Base-by-base conservation (phyloP, 257 asterid genomes). In the Galeopsis tetrahit region DNA sequence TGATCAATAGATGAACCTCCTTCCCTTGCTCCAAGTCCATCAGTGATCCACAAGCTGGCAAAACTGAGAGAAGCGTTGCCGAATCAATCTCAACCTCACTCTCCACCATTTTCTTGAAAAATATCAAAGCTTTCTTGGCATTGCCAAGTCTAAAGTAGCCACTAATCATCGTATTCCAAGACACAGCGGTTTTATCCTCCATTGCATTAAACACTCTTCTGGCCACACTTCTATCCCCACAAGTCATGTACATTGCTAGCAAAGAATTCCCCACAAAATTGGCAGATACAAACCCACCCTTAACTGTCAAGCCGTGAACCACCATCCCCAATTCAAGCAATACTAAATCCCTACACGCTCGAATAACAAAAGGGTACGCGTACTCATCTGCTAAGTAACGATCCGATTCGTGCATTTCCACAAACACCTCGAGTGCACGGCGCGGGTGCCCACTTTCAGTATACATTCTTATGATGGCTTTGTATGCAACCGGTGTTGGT, bases 131-230 rank as follows among this genome's bases (percentile, higher is more conserved):
- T 83, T 88, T 96, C 59, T 73, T 75, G 11, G 89, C 84, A 60
- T 72, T 76, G 63, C 60, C 85, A 66, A 82, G 84, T 62, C 96
- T 73, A 66, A 78, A 82, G 77, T 71, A 82, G 49, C 98, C 98
- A 79, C 98, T 86, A 55, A 89, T 89, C 98, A 93, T 89, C 34
- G 96, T 91, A 78, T 93, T 93, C 98, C 98, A 93, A 9, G 98
- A 85, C 43, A 91, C 96, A 31, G 72, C 73, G 2, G 75, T 86
- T 70, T 74, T 77, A 57, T 72, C 91, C 82, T 52, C 48, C 96
- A 89, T 87, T 6, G 76, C 81, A 34, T 67, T 77, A 79, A 93
- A 93, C 68, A 91, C 90, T 53, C 72, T 75, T 71, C 75, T 76
- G 63, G 97, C 98, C 61, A 84, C 80, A 31, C 74, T 83, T 62